Base-by-base conservation (phyloP, 805 yeast genomes). In the Saturnispora hagleri region DNA sequence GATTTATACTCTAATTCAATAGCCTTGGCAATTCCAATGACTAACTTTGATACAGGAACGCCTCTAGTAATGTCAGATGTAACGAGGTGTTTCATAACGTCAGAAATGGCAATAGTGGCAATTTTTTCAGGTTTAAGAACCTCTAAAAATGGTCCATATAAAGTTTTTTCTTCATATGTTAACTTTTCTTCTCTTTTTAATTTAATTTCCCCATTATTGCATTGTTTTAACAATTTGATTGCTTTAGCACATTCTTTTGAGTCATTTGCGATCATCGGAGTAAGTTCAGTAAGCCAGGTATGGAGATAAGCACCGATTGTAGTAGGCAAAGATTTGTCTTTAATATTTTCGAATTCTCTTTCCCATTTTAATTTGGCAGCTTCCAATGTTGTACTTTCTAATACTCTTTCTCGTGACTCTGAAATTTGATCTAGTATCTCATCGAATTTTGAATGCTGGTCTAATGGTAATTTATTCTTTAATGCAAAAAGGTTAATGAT, bases 361-460 rank as follows among this genome's bases (percentile, higher is more conserved):
- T 80, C 83, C 99, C 99, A 91, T 65, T 86, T 84, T 60, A 84
- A 88, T 56, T 79, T 80, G 0, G 98, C 95, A 1, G 91, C 90
- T 56, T 86, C 90, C 1, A 86, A 73, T 3, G 96, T 91, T 53
- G 85, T 76, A 18, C 80, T 71, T 67, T 93, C 99, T 33, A 93
- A 64, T 31, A 76, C 76, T 45, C 78, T 71, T 65, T 93, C 97
- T 63, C 99, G 79, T 26, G 79, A 80, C 51, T 77, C 79, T 58
- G 93, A 90, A 58, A 84, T 79, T 2, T 73, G 66, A 56, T 89
- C 90, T 46, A 93, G 67, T 0, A 82, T 76, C 18, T 70, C 71
- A 60, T 88, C 86, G 64, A 90, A 91, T 45, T 71, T 67, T 5
- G 67, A 70, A 51, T 71, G 76, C 47, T 76, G 75, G 4, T 69